phyloP scores from a whole-genome alignment of 2,329 filamentous ascomycete genomes.

The Berkeleyomyces basicola region DNA sequence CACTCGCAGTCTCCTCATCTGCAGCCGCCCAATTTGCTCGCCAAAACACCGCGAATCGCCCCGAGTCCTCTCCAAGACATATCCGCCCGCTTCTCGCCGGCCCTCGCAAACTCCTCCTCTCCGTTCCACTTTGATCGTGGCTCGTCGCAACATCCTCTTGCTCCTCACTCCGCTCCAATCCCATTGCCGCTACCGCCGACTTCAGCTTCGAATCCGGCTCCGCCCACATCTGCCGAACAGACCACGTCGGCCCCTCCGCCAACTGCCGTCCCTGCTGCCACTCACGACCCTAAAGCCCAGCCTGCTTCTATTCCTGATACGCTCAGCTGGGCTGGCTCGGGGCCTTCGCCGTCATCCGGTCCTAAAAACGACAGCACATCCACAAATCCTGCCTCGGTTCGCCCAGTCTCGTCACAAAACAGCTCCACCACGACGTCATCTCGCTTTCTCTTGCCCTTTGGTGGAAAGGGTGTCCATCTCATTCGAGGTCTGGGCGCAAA shows the following conservation, averaged over 20 bases:
- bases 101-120: not conserved
- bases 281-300: conserved; percentile 18
- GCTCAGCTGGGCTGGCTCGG: conserved; percentile 31
- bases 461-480: conserved; percentile 38
- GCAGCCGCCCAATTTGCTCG: conserved; percentile 29
- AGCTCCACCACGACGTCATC: conserved; percentile 33
- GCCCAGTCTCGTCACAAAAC: conserved; percentile 36
- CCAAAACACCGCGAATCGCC: not conserved
- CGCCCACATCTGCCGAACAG: not conserved
- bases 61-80: conserved; percentile 28
- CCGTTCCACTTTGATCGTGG: not conserved
- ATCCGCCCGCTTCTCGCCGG: conserved; percentile 24
- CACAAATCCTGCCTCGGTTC: conserved; percentile 28
- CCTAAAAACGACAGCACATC: conserved; percentile 4
- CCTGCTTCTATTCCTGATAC: conserved; percentile 39
- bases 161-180: no score
- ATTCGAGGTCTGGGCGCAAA: conserved; percentile 27
- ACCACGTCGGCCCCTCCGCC: not conserved
- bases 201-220: no score
- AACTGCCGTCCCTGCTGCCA: not conserved
- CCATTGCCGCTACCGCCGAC: no score
- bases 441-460: conserved; percentile 37
- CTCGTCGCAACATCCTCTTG: not conserved
- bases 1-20: conserved; percentile 24
- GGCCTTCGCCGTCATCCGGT: conserved; percentile 19